Evolutionary conservation across 1,139 yeast species (phyloP), one percentile per base, ranked within the genome.

Genomic region (Spathaspora sp.): DNA sequence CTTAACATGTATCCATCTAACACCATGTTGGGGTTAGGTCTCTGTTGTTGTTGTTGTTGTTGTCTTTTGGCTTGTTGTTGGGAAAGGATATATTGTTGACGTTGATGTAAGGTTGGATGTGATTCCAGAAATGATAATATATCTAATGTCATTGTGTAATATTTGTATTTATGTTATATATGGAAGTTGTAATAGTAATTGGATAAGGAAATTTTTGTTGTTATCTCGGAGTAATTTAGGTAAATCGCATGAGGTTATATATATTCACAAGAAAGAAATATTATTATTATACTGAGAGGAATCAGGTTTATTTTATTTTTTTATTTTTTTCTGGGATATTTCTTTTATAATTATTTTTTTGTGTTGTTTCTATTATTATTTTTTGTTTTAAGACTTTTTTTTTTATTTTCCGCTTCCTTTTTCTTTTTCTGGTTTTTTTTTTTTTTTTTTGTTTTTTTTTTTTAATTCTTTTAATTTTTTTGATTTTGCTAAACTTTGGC

Each of bases 1-100:
- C 50, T 57, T 16, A 59, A 46, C 50, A 56, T 56, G 47, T 53
- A 57, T 1, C 70, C 70, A 47, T 63, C 59, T 27, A 68, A 52
- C 33, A 49, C 44, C 53, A 58, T 56, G 25, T 48, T 52, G n/a
- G 48, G 42, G 13, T 48, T 51, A 29, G 46, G 49, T 39, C 27
- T 43, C 16, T 44, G 42, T 15, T 11, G 3, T 8, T 11, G 39
- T 27, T 27, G 31, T 11, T 23, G 39, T 29, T 29, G 34, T 7
- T 29, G 15, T 38, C 26, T 37, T 36, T 16, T 26, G 27, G 18
- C n/a, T 34, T 33, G 48, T 16, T 15, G 40, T 27, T 27, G 37
- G 41, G 36, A 31, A 15, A 15, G n/a, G 4, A 31, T 31, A 31
- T 33, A 38, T 23, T 17, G 50, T 27, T 20, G 34, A 17, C 23